Conservation (phyloP, 257 asterid species). For the Misopates orontium region DNA sequence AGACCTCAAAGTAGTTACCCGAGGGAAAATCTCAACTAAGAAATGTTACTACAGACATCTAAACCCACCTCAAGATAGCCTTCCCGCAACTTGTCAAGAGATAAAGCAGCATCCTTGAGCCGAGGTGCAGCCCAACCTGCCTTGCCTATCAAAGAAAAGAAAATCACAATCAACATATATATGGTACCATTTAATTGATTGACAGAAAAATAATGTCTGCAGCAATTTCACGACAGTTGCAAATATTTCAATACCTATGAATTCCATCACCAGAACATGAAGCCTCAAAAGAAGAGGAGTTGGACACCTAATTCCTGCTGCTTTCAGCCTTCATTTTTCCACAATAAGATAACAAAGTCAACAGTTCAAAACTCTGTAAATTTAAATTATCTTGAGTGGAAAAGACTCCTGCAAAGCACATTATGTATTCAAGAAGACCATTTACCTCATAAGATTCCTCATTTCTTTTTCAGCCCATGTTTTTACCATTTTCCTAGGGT, state of each 20-base stretch:
- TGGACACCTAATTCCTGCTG: constrained; percentile 96
- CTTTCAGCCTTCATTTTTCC: constrained; percentile 62
- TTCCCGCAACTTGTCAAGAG: constrained; percentile 86
- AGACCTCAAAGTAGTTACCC: constrained; percentile 8
- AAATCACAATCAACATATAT: background rate
- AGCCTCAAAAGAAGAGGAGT: constrained; percentile 78
- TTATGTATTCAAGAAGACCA: constrained; percentile 2
- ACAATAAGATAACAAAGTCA: constrained; percentile 22
- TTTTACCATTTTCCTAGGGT: constrained; percentile 95
- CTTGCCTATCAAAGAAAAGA: constrained; percentile 49
- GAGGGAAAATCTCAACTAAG: constrained; percentile 11
- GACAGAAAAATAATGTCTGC: background rate
- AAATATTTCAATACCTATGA: constrained; percentile 60
- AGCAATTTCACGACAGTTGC: background rate
- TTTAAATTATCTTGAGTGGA: background rate
- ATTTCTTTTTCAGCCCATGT: constrained; percentile 99
- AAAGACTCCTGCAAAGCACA: constrained; percentile 8
- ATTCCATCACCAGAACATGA: constrained; percentile 98
- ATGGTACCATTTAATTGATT: background rate
- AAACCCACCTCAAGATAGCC: constrained; percentile 76
- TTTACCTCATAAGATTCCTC: constrained; percentile 96
- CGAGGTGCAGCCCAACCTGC: constrained; percentile 99
- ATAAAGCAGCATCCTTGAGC: constrained; percentile 92
- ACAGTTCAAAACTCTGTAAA: constrained; percentile 5
- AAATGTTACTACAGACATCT: constrained; percentile 5